Conservation (phyloP, 83 land plant species). For the Diphasiastrum complanatum region DNA sequence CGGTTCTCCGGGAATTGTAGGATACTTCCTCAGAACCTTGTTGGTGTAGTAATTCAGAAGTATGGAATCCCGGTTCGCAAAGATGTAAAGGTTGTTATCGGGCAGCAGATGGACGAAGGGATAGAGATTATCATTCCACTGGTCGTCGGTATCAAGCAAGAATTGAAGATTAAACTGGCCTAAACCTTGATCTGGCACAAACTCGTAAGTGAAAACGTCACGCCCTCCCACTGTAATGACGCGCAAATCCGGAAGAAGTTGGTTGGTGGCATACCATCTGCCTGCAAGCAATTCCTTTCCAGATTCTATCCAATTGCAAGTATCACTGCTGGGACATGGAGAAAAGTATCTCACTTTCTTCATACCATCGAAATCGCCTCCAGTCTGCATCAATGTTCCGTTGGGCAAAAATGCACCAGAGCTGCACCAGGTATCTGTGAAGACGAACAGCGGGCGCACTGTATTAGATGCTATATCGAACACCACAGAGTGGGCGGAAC, state of each 20-base stretch:
- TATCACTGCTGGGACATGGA: not conserved
- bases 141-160: slow-evolving; percentile 22
- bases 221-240: slow-evolving; percentile 3
- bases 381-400: slow-evolving; percentile 35
- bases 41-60: slow-evolving; percentile 37
- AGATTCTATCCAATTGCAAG: slow-evolving; percentile 5
- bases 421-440: slow-evolving; percentile 49
- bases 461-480: slow-evolving; percentile 36
- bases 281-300: not conserved
- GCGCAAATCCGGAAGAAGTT: slow-evolving; percentile 4
- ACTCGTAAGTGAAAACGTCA: not conserved
- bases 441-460: slow-evolving; percentile 44
- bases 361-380: slow-evolving; percentile 40
- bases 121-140: slow-evolving; percentile 56
- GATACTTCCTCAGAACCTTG: slow-evolving; percentile 27
- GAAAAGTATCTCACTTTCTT: slow-evolving; percentile 17
- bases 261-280: slow-evolving; percentile 6
- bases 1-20: slow-evolving; percentile 37
- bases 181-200: not conserved
- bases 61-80: slow-evolving; percentile 53
- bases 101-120: slow-evolving; percentile 49
- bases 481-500: slow-evolving; percentile 59
- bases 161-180: slow-evolving; percentile 9
- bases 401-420: slow-evolving; percentile 30
- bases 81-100: slow-evolving; percentile 59